A percentile compares a stretch with the other conserved stretches of the same genome.
Conservation (phyloP, 108 stramenopile species). For the Skeletonema potamos region DNA sequence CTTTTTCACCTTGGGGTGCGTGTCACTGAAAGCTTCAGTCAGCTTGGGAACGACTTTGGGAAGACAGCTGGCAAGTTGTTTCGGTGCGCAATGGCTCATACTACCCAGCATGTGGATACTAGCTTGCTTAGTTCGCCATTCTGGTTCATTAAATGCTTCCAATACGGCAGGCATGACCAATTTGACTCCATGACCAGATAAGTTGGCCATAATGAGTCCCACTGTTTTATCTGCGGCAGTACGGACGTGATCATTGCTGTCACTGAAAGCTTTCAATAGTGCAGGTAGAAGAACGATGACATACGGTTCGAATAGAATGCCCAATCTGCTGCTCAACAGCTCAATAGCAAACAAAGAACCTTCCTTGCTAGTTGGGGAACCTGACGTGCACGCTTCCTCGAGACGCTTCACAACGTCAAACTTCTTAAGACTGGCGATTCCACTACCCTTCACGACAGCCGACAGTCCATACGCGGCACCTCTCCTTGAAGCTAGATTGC, state of each 20-base stretch:
- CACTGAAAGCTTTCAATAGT: slow-evolving; percentile 93
- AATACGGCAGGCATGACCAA: slow-evolving; percentile 95
- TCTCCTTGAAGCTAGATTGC: slow-evolving; percentile 64
- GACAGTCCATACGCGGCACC: slow-evolving; percentile 96
- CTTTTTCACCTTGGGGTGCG: slow-evolving; percentile 95
- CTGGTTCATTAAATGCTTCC: slow-evolving; percentile 87
- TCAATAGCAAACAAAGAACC: slow-evolving; percentile 97
- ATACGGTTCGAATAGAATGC: slow-evolving; percentile 98
- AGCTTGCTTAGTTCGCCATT: slow-evolving; percentile 98
- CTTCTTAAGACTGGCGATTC: slow-evolving; percentile 93
- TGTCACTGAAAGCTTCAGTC: slow-evolving; percentile 94
- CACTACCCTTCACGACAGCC: slow-evolving; percentile 98
- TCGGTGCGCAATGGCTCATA: slow-evolving; percentile 98
- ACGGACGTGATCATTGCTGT: slow-evolving; percentile 91
- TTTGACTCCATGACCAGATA: slow-evolving; percentile 97
- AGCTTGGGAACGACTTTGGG: slow-evolving; percentile 98
- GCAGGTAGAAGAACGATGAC: slow-evolving; percentile 95
- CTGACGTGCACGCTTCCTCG: slow-evolving; percentile 82
- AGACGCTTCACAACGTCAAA: slow-evolving; percentile 87
- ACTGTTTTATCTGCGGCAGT: slow-evolving; percentile 87
- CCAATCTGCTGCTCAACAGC: slow-evolving; percentile 85
- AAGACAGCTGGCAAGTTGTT: slow-evolving; percentile 94
- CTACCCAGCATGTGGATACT: slow-evolving; percentile 95
- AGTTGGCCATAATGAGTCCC: slow-evolving; percentile 94
- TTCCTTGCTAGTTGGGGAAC: slow-evolving; percentile 74